Evolutionary conservation across 306 rosid genomes (phyloP).

Genomic region (Psophocarpus tetragonolobus): DNA sequence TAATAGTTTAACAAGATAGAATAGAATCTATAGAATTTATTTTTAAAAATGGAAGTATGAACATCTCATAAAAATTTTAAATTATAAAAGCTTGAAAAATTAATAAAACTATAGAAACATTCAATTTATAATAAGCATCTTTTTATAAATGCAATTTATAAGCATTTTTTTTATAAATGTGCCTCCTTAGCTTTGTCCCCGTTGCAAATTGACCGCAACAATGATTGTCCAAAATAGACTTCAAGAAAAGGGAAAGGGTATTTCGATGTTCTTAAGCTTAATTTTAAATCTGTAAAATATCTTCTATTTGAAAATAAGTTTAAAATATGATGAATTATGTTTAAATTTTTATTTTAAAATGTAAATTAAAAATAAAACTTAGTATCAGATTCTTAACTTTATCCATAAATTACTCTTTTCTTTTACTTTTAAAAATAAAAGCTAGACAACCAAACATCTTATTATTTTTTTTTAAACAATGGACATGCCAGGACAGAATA

Average conservation of each 20-base stretch:
- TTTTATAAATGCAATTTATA: neutral
- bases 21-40: too few relatives aligned
- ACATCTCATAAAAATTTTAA: neutral
- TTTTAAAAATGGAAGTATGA: neutral
- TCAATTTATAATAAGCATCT: neutral
- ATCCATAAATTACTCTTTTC: neutral
- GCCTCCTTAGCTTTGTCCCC: neutral
- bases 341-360: neutral
- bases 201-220: neutral
- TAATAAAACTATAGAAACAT: neutral
- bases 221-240: neutral
- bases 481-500: neutral
- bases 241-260: neutral
- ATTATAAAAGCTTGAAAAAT: neutral
- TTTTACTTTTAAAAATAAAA: neutral
- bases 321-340: neutral
- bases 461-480: neutral
- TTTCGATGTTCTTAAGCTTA: neutral
- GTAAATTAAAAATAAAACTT: neutral
- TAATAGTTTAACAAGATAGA: neutral
- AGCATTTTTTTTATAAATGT: neutral
- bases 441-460: neutral
- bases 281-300: neutral
- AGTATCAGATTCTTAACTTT: neutral
- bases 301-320: neutral